Percentiles rank a stretch among this genome's conserved stretches.
phyloP scores from a whole-genome alignment of 2,329 filamentous ascomycete species.

The Paecilomyces dactylethromorphus region DNA sequence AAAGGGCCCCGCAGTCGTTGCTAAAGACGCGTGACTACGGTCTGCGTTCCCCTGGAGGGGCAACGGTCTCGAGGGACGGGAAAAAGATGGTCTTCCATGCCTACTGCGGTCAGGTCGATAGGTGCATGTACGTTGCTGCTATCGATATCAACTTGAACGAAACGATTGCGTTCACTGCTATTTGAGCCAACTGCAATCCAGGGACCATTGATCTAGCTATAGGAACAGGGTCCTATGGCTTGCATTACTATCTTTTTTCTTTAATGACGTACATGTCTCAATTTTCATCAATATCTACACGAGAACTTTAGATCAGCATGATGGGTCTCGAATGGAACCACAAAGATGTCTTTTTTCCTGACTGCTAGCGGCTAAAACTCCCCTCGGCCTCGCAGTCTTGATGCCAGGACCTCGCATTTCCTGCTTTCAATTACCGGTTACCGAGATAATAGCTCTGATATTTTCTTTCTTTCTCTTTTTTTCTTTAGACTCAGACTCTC shows the following conservation, averaged over 20 bases:
- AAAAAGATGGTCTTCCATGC: conserved; percentile 24
- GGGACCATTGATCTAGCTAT: background rate
- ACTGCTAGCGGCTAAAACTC: background rate
- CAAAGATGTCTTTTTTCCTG: background rate
- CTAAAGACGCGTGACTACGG: conserved; percentile 24
- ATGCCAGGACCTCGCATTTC: background rate
- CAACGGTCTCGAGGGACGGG: conserved; percentile 17
- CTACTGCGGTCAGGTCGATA: conserved; percentile 11
- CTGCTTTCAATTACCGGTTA: too few relatives aligned
- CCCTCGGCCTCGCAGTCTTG: background rate
- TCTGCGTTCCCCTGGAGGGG: conserved; percentile 18
- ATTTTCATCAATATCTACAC: background rate
- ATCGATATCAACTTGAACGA: conserved; percentile 15
- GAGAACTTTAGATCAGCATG: background rate
- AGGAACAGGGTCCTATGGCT: background rate
- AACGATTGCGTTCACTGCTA: conserved; percentile 1
- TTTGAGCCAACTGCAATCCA: background rate
- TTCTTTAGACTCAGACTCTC: background rate
- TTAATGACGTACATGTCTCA: background rate
- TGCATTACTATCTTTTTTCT: background rate
- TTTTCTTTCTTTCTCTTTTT: too few relatives aligned
- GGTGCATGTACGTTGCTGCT: conserved; percentile 20
- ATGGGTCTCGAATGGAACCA: background rate
- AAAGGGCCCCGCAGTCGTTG: conserved; percentile 21
- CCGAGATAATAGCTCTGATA: too few relatives aligned